Conservation (phyloP, 148 eudicot species). For the Rhododendron griersonianum region DNA sequence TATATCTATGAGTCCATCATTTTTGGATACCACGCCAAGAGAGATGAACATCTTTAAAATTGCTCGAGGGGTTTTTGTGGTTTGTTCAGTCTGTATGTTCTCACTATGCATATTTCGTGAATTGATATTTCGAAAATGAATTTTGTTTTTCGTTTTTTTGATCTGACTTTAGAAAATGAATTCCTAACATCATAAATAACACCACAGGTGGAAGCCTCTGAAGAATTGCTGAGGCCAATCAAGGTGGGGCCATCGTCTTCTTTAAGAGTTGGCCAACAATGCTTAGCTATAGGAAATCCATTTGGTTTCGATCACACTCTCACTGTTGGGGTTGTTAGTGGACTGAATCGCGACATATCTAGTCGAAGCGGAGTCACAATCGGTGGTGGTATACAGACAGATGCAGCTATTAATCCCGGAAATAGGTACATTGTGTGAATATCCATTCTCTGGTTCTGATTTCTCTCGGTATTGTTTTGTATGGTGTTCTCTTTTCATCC, state of each 20-base stretch:
- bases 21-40: neutral
- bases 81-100: neutral
- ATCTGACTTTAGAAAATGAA: neutral
- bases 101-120: neutral
- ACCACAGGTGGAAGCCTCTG: conserved; percentile 76
- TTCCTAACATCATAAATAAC: neutral
- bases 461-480: neutral
- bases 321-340: conserved; percentile 94
- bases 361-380: conserved; percentile 96
- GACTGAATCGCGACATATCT: conserved; percentile 87
- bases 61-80: neutral
- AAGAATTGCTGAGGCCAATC: conserved; percentile 74
- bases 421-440: conserved; percentile 53
- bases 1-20: neutral
- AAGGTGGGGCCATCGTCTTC: conserved; percentile 77
- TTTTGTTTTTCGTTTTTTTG: too few relatives aligned
- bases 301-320: conserved; percentile 99
- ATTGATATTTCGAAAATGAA: neutral
- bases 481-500: neutral
- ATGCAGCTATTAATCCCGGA: conserved; percentile 99
- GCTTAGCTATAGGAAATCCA: conserved; percentile 97
- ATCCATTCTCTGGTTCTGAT: neutral
- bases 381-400: conserved; percentile 98
- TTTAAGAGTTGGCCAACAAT: conserved; percentile 92
- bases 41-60: neutral